These are phyloP conservation scores for Dactylellina haptotyla DNA, from an alignment of 2,329 filamentous ascomycete species.

Conservation along the genomic window DNA sequence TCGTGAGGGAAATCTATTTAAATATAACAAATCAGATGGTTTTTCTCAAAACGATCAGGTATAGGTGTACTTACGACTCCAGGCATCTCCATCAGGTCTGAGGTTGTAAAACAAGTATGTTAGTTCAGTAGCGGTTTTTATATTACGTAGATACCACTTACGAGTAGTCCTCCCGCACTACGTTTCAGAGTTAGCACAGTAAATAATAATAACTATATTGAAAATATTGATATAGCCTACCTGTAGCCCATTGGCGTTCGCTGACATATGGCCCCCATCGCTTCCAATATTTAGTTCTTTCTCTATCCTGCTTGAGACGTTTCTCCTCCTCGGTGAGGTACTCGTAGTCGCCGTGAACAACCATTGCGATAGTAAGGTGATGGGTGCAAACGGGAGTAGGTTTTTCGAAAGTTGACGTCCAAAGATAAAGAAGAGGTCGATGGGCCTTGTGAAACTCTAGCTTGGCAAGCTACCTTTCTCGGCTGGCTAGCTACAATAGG, in stretches of 20 bases:
- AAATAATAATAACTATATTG: conserved; percentile 6
- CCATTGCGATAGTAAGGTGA: conserved; percentile 69
- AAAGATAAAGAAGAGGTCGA: conserved; percentile 21
- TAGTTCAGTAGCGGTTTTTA: background rate
- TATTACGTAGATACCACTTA: conserved; percentile 62
- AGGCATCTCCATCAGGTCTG: conserved; percentile 86
- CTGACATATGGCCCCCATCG: conserved; percentile 95
- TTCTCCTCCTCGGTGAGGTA: conserved; percentile 91
- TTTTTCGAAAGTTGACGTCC: conserved; percentile 1
- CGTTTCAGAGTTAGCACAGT: conserved; percentile 43
- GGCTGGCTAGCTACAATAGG: conserved; percentile 43
- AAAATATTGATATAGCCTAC: conserved; percentile 63
- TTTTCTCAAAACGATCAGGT: background rate
- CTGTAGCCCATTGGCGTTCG: conserved; percentile 95
- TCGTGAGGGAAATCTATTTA: conserved; percentile 88
- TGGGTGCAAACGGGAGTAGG: background rate
- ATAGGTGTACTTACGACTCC: conserved; percentile 77
- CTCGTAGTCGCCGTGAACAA: conserved; percentile 86
- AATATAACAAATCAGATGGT: background rate
- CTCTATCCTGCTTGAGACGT: conserved; percentile 84
- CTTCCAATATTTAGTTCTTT: conserved; percentile 93
- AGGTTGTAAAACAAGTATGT: background rate
- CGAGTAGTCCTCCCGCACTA: conserved; percentile 91
- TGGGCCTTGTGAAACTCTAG: conserved; percentile 8
- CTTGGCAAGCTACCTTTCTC: conserved; percentile 13